Evolutionary conservation across 805 yeast genomes (phyloP).

Genomic region (Starmera amethionina): DNA sequence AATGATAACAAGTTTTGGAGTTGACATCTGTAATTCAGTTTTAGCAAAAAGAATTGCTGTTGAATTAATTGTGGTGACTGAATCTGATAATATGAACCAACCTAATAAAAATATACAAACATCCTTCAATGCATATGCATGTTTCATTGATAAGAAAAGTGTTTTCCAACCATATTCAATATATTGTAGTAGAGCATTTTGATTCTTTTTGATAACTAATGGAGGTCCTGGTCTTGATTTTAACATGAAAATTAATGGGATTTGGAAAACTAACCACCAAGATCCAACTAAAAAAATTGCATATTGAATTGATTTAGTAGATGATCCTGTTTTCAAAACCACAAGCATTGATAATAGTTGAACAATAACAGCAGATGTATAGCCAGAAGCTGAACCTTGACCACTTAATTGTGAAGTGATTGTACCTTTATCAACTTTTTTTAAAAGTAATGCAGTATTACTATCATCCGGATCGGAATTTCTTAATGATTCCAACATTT

Average conservation of each 20-base stretch:
- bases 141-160: conserved; percentile 41
- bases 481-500: conserved; percentile 2
- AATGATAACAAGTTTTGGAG: conserved; percentile 52
- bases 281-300: conserved; percentile 57
- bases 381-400: conserved; percentile 62
- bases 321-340: conserved; percentile 29
- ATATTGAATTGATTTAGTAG: conserved; percentile 36
- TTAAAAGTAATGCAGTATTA: neutral
- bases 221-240: conserved; percentile 33
- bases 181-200: conserved; percentile 20
- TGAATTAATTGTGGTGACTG: conserved; percentile 68
- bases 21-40: conserved; percentile 58
- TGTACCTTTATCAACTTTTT: conserved; percentile 19
- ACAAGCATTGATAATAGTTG: conserved; percentile 50
- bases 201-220: conserved; percentile 14
- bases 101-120: conserved; percentile 57
- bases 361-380: conserved; percentile 56
- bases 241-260: conserved; percentile 45
- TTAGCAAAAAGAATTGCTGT: conserved; percentile 72
- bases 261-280: conserved; percentile 71
- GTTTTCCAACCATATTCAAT: conserved; percentile 55
- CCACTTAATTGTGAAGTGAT: conserved; percentile 50
- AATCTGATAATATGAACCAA: conserved; percentile 72
- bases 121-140: conserved; percentile 51
- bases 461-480: neutral